Evolutionary conservation across 2,329 filamentous ascomycete species (phyloP).

Genomic region (Colletotrichum neosansevieriae): DNA sequence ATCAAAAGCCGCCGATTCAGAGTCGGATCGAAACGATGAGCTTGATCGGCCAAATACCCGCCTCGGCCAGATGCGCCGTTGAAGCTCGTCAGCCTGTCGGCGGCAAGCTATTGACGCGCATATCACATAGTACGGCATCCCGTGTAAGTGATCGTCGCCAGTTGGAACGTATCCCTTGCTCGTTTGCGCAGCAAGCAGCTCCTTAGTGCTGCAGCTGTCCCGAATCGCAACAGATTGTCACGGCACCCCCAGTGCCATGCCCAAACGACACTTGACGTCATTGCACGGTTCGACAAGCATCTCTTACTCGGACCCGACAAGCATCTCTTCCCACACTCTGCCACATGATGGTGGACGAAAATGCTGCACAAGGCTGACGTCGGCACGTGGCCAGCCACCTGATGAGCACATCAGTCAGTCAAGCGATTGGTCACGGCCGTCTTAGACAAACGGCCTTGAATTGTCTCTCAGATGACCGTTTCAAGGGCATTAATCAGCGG

Average conservation of each 20-base stretch:
- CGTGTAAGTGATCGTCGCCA: slow-evolving; percentile 7
- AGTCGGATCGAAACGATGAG: not conserved
- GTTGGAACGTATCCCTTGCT: not conserved
- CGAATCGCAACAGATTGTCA: slow-evolving; percentile 11
- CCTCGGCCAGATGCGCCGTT: not conserved
- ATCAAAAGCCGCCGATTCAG: not conserved
- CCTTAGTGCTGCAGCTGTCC: slow-evolving; percentile 18
- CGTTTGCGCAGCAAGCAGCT: not conserved
- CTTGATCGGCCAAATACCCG: not conserved
- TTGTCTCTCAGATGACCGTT: slow-evolving; percentile 10
- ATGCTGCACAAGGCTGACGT: slow-evolving; percentile 11
- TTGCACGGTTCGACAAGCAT: slow-evolving; percentile 7
- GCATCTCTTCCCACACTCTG: slow-evolving; percentile 12
- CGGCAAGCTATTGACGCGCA: no score
- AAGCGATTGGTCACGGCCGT: slow-evolving; percentile 9
- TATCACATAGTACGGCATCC: no score
- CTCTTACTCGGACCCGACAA: slow-evolving; percentile 19
- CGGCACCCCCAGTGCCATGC: not conserved
- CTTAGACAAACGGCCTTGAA: slow-evolving; percentile 8
- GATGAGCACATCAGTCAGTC: not conserved
- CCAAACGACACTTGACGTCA: slow-evolving; percentile 33
- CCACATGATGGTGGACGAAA: not conserved
- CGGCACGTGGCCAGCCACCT: slow-evolving; percentile 22
- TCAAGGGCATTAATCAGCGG: slow-evolving; percentile 6
- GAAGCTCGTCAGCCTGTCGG: not conserved